These are phyloP conservation scores for Serendipita vermifera DNA, from an alignment of 768 basidiomycete species.

Conservation along the genomic window DNA sequence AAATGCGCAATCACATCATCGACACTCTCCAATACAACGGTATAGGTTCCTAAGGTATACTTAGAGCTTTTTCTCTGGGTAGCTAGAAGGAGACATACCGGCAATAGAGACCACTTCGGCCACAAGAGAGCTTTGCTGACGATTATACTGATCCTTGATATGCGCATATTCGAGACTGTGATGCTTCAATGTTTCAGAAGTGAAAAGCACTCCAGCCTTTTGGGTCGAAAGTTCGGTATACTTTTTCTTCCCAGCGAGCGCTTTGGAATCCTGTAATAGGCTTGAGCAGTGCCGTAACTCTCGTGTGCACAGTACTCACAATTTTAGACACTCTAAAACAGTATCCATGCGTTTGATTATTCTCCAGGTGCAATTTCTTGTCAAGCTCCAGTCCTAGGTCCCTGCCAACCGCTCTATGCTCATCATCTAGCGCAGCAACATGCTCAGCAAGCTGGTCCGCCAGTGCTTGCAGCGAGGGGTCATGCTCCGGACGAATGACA, in stretches of 20 bases:
- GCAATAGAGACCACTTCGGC: conserved; percentile 91
- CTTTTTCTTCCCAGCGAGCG: conserved; percentile 43
- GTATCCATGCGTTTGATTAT: conserved; percentile 78
- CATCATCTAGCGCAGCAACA: conserved; percentile 61
- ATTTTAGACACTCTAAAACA: conserved; percentile 87
- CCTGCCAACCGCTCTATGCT: conserved; percentile 55
- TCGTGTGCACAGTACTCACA: conserved; percentile 32
- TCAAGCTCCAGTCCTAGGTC: conserved; percentile 75
- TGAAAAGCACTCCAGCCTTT: conserved; percentile 83
- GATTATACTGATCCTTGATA: conserved; percentile 52
- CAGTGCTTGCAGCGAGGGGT: conserved; percentile 55
- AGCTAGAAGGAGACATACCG: conserved; percentile 33
- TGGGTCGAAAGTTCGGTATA: conserved; percentile 77
- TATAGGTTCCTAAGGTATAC: conserved; percentile 64
- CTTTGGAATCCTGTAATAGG: conserved; percentile 58
- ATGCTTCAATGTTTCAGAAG: conserved; percentile 58
- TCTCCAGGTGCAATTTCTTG: conserved; percentile 93
- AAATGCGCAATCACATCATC: conserved; percentile 78
- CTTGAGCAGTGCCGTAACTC: not conserved
- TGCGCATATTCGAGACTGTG: conserved; percentile 62
- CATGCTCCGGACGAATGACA: conserved; percentile 87
- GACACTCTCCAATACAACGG: conserved; percentile 70
- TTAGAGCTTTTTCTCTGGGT: not conserved
- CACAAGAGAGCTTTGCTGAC: conserved; percentile 68
- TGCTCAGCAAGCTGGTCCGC: conserved; percentile 53